Evolutionary conservation across 495 filamentous ascomycete species (phyloP), one percentile per base, ranked within the genome.

Genomic region (Hypoxylon perforatum): DNA sequence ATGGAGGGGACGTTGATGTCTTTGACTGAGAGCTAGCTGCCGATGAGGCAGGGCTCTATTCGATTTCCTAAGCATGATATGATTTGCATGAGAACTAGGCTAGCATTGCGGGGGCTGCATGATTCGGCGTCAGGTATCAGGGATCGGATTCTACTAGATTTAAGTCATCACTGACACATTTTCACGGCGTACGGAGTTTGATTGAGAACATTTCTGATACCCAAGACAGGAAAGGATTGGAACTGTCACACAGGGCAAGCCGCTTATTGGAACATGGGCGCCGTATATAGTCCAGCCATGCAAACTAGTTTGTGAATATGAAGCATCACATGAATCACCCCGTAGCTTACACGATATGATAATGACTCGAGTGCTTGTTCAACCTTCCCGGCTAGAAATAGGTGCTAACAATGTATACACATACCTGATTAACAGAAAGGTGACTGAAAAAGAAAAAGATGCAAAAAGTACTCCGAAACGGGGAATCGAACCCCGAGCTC

Each of bases 401-500:
- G n/a, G n/a, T n/a, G n/a, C n/a, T n/a, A n/a, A n/a, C n/a, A n/a
- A n/a, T n/a, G n/a, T n/a, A n/a, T n/a, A n/a, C n/a, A n/a, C n/a
- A n/a, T n/a, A n/a, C n/a, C n/a, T n/a, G n/a, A n/a, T n/a, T n/a
- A n/a, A n/a, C n/a, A n/a, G n/a, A n/a, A n/a, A n/a, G n/a, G n/a
- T n/a, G n/a, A n/a, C n/a, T n/a, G n/a, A n/a, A n/a, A n/a, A n/a
- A n/a, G n/a, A n/a, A n/a, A n/a, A n/a, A n/a, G n/a, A n/a, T n/a
- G n/a, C n/a, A n/a, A n/a, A n/a, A n/a, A n/a, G n/a, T n/a, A n/a
- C n/a, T n/a, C n/a, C n/a, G n/a, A n/a, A n/a, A 79, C 78, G 77
- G 78, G 78, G 78, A 81, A 80, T 81, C 77, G 78, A 81, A 81
- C 78, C 78, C 78, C 77, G 78, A 76, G 78, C 78, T 75, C 77